These are phyloP conservation scores for Eucalyptus sp. DNA, from an alignment of 345 rosid genomes.

Conservation along the genomic window DNA sequence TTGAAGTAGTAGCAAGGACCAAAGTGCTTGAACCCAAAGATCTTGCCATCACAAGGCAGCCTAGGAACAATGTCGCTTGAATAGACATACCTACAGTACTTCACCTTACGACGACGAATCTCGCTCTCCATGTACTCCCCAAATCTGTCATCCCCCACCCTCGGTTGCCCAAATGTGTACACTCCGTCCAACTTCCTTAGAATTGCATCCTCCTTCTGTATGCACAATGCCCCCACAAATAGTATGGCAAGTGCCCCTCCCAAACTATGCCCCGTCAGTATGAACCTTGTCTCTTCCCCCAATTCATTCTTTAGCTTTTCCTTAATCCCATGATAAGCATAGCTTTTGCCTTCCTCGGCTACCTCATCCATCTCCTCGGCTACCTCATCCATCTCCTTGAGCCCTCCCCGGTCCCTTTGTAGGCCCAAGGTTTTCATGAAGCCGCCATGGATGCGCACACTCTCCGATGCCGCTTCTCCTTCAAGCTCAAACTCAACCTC, in stretches of 20 bases:
- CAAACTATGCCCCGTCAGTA: conserved; percentile 60
- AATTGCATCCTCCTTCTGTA: conserved; percentile 26
- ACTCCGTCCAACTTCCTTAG: conserved; percentile 44
- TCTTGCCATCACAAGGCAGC: conserved; percentile 36
- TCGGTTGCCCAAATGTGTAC: conserved; percentile 73
- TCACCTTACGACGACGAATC: conserved; percentile 6
- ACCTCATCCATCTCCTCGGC: background rate
- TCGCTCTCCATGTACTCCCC: conserved; percentile 27
- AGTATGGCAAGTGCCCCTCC: conserved; percentile 58
- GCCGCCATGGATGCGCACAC: conserved; percentile 31
- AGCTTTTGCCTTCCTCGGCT: background rate
- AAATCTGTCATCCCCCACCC: conserved; percentile 42
- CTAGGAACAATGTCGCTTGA: conserved; percentile 48
- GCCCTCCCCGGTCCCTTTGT: conserved; percentile 25
- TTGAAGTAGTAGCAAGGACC: conserved; percentile 52
- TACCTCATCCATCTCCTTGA: background rate
- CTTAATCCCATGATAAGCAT: conserved; percentile 47
- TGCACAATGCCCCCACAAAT: conserved; percentile 34
- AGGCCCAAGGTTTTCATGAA: conserved; percentile 62
- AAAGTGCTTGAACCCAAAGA: conserved; percentile 42
- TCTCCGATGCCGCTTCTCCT: background rate
- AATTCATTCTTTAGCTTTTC: conserved; percentile 13
- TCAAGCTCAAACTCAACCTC: conserved; percentile 1
- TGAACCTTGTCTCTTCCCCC: conserved; percentile 18
- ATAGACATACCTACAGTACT: conserved; percentile 51